These are phyloP conservation scores for Mucor plumbeus DNA, from an alignment of 371 early-diverging fungal species.

Conservation along the genomic window DNA sequence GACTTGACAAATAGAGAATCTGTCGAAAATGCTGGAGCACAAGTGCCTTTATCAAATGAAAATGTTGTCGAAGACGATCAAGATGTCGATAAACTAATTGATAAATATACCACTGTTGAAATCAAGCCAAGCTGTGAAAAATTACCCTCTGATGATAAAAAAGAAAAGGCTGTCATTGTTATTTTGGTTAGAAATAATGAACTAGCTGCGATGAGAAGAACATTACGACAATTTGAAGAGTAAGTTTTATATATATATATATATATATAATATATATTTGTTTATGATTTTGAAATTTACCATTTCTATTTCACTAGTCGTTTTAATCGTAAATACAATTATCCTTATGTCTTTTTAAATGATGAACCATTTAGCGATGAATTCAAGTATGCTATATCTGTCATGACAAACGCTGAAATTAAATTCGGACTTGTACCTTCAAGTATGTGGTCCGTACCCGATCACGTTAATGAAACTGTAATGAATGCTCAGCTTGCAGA, in stretches of 20 bases:
- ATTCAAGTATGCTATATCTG: slow-evolving; percentile 63
- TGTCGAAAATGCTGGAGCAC: background rate
- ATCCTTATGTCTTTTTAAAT: slow-evolving; percentile 93
- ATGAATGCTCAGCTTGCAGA: slow-evolving; percentile 59
- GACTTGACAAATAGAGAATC: slow-evolving; percentile 14
- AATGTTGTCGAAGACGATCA: background rate
- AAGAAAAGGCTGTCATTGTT: slow-evolving; percentile 58
- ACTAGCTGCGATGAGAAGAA: slow-evolving; percentile 66
- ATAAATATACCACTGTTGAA: slow-evolving; percentile 12
- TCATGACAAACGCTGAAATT: slow-evolving; percentile 68
- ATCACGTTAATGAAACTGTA: slow-evolving; percentile 64
- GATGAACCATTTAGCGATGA: slow-evolving; percentile 81
- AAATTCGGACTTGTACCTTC: slow-evolving; percentile 68
- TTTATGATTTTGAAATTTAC: background rate
- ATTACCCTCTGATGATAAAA: background rate
- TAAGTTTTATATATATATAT: slow-evolving; percentile 15
- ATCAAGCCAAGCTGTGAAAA: slow-evolving; percentile 2
- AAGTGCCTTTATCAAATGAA: slow-evolving; percentile 5
- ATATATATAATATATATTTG: background rate
- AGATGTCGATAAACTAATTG: background rate
- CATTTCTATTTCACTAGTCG: slow-evolving; percentile 33
- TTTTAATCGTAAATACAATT: slow-evolving; percentile 83
- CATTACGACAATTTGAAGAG: slow-evolving; percentile 83
- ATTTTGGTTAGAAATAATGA: slow-evolving; percentile 80
- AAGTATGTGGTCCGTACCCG: slow-evolving; percentile 76